These are phyloP conservation scores for Leptographium radiaticola DNA, from an alignment of 2,329 filamentous ascomycete species.

Conservation along the genomic window DNA sequence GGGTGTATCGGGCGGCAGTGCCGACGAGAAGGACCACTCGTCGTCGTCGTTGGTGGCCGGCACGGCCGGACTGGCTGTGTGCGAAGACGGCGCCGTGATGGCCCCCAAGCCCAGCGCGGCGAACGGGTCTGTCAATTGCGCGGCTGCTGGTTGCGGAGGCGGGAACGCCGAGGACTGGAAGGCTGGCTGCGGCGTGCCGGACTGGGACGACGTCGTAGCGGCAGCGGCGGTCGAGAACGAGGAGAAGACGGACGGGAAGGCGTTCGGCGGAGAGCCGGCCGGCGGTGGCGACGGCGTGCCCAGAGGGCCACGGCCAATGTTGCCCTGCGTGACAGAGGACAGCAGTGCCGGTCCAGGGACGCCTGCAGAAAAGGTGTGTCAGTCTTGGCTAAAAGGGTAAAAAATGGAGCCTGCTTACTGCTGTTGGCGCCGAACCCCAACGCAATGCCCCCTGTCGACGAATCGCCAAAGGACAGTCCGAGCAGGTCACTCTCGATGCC, in stretches of 20 bases:
- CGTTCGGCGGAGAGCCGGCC: slow-evolving; percentile 7
- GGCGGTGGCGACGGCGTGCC: slow-evolving; percentile 11
- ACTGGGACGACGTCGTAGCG: slow-evolving; percentile 27
- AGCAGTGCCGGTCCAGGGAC: slow-evolving; percentile 52
- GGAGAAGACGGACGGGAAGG: slow-evolving; percentile 38
- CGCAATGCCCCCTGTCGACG: slow-evolving; percentile 58
- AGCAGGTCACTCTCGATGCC: slow-evolving; percentile 83
- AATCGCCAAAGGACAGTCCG: slow-evolving; percentile 67
- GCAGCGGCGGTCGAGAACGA: slow-evolving; percentile 37
- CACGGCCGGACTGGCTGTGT: slow-evolving; percentile 19
- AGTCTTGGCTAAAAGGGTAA: neutral
- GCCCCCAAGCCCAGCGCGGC: slow-evolving; percentile 31
- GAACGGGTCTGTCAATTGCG: slow-evolving; percentile 33
- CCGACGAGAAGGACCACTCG: slow-evolving; percentile 88
- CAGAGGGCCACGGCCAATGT: slow-evolving; percentile 35
- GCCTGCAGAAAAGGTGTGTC: slow-evolving; percentile 24
- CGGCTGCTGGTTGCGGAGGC: slow-evolving; percentile 23
- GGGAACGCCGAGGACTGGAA: slow-evolving; percentile 34
- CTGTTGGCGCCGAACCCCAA: slow-evolving; percentile 63
- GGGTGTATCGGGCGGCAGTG: slow-evolving; percentile 50
- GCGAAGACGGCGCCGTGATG: slow-evolving; percentile 19
- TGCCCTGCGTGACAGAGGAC: slow-evolving; percentile 50
- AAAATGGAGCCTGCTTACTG: slow-evolving; percentile 31
- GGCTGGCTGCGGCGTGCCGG: slow-evolving; percentile 37
- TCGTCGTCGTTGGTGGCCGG: slow-evolving; percentile 52